These are phyloP conservation scores for Amaranthus cruentus DNA, from an alignment of 148 eudicot genomes.

Conservation along the genomic window DNA sequence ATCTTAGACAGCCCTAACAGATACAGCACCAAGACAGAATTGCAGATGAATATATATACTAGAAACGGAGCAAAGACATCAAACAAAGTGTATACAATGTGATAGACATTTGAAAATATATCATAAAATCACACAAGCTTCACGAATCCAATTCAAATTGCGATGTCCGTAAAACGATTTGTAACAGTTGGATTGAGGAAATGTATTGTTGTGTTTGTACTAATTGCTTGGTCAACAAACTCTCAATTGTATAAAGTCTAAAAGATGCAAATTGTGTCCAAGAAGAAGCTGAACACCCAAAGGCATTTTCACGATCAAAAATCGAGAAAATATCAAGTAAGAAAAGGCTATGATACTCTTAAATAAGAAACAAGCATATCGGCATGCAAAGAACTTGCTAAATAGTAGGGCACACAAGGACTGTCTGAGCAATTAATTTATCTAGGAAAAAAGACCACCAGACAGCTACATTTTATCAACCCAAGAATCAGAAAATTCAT, in stretches of 20 bases:
- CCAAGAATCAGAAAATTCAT: slow-evolving; percentile 3
- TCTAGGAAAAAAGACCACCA: too few species aligned
- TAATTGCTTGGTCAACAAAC: background rate
- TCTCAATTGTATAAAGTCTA: background rate
- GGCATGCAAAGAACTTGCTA: background rate
- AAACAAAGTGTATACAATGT: too few species aligned
- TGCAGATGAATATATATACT: background rate
- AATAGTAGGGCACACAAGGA: background rate
- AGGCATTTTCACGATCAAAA: background rate
- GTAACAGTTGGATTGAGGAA: too few species aligned
- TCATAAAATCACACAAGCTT: background rate
- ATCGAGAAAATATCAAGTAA: background rate
- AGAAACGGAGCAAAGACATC: background rate
- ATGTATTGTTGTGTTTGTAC: too few species aligned
- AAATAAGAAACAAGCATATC: background rate
- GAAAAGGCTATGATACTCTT: background rate
- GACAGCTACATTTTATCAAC: background rate
- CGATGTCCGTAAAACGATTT: too few species aligned
- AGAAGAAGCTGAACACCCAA: background rate
- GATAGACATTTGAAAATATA: background rate
- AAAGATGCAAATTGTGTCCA: background rate
- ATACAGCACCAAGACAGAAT: background rate
- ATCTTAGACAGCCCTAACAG: too few species aligned
- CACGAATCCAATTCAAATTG: too few species aligned
- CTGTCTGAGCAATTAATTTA: background rate